A percentile compares a stretch with the other conserved stretches of the same genome.
Conservation (phyloP, 768 basidiomycete genomes). For the Tulasnella sp. region DNA sequence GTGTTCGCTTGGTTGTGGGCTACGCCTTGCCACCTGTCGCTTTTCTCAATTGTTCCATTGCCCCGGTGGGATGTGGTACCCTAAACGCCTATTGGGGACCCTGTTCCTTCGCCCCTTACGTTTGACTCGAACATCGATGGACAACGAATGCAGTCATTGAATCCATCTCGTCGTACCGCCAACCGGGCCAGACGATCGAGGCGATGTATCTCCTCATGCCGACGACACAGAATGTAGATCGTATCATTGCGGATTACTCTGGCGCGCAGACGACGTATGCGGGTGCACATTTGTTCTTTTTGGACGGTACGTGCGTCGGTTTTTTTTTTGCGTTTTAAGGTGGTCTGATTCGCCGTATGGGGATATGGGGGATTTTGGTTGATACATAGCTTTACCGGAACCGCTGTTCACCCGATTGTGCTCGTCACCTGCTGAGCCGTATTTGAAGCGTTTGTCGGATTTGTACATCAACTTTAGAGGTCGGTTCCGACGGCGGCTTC, state of each 20-base stretch:
- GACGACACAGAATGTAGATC: constrained; percentile 84
- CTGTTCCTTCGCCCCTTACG: too few relatives aligned
- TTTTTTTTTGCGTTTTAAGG: background rate
- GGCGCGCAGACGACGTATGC: constrained; percentile 57
- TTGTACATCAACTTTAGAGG: constrained; percentile 90
- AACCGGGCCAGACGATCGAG: constrained; percentile 74
- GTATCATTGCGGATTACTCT: constrained; percentile 76
- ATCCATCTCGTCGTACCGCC: constrained; percentile 68
- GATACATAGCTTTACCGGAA: constrained; percentile 60
- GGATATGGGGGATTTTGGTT: background rate
- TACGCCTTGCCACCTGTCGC: background rate
- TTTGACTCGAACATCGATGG: background rate
- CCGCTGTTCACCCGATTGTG: constrained; percentile 62
- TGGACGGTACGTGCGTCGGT: constrained; percentile 51
- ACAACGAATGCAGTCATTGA: constrained; percentile 60
- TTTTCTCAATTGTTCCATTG: too few relatives aligned
- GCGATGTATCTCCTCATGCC: constrained; percentile 93
- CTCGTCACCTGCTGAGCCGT: constrained; percentile 60
- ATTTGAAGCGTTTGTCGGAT: constrained; percentile 68
- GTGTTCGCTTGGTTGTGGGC: background rate
- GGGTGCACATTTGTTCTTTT: constrained; percentile 81
- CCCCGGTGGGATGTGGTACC: too few relatives aligned
- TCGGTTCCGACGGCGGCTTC: constrained; percentile 30
- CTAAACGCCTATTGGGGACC: background rate
- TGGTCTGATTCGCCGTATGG: background rate